Conservation (phyloP, 2,329 filamentous ascomycete species). For the Xylaria sp. region DNA sequence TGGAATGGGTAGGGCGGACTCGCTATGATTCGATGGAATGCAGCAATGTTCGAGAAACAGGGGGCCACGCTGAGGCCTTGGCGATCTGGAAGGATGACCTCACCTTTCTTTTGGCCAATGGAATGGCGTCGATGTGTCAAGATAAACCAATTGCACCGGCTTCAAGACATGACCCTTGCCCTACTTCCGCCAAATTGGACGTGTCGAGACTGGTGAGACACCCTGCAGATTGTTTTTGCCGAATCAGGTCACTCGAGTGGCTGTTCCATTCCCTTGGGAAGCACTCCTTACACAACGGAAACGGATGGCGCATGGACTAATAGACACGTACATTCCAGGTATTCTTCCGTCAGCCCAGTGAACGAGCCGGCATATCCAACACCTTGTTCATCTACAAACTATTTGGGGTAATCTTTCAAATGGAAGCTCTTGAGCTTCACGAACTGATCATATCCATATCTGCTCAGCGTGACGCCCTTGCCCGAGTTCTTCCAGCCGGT, state of each 20-base stretch:
- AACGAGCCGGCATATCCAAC: background rate
- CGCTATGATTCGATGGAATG: constrained; percentile 8
- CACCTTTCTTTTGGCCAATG: constrained; percentile 12
- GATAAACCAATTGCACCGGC: constrained; percentile 21
- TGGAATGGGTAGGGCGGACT: constrained; percentile 1
- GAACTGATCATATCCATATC: constrained; percentile 90
- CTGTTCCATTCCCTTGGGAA: constrained; percentile 16
- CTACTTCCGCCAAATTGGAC: constrained; percentile 14
- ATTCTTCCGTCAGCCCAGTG: background rate
- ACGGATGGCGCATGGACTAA: background rate
- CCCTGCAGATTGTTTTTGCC: constrained; percentile 12
- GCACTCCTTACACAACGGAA: background rate
- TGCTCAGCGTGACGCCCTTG: constrained; percentile 82
- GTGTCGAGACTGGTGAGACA: constrained; percentile 12
- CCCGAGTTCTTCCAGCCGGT: constrained; percentile 97
- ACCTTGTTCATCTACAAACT: constrained; percentile 18
- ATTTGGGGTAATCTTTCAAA: constrained; percentile 73
- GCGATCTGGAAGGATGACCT: constrained; percentile 10
- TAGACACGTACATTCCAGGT: constrained; percentile 7
- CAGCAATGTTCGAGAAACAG: constrained; percentile 7
- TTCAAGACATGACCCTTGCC: constrained; percentile 23
- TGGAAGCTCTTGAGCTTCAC: constrained; percentile 96
- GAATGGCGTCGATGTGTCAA: constrained; percentile 16
- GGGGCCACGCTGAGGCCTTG: constrained; percentile 4
- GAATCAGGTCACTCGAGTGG: constrained; percentile 10